Evolutionary conservation across 2,329 filamentous ascomycete species (phyloP), one percentile per base, ranked within the genome.

Genomic region (Pseudopithomyces maydicus): DNA sequence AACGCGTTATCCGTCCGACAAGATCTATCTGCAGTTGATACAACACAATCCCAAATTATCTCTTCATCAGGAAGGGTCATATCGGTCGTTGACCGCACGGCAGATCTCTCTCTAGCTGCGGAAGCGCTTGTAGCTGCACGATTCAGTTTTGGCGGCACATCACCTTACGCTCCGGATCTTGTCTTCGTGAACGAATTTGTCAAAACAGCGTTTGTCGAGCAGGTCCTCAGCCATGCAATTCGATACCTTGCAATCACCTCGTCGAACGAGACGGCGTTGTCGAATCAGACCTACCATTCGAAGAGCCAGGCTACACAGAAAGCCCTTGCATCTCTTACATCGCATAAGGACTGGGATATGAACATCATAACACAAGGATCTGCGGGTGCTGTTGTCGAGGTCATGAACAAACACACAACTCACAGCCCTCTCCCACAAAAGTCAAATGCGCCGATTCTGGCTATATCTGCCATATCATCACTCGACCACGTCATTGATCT

Each of bases 141-240:
- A 2, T 84, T 88, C 62, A 73, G 74, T 14, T 84, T 86, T 29
- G 77, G 81, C 1, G 85, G 85, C 2, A 77, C 72, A 2, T 88
- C 85, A 1, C 80, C 85, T 0, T 88, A 88, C 64, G 82, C 85
- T 0, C 87, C 87, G 0, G 86, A 89, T 63, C 29, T 88, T 0
- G 82, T 89, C 0, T 72, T 88, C 0, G 85, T 89, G n/a, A 87
- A 89, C 57, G 86, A 89, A 59, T 89, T 82, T 56, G 77, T 80
- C 3, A 83, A 84, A 73, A 78, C 82, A 53, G 77, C 79, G 0
- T 87, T 88, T 60, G 68, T 85, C 0, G 77, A 82, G 45, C 80
- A 81, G 0, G 77, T 81, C 4, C 69, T 81, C 14, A 73, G 75
- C 36, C 76, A 80, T 29, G 68, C 70, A 0, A 71, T 74, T 12